These are phyloP conservation scores for Colletotrichum sp. DNA, from an alignment of 2,329 filamentous ascomycete genomes.

Conservation along the genomic window DNA sequence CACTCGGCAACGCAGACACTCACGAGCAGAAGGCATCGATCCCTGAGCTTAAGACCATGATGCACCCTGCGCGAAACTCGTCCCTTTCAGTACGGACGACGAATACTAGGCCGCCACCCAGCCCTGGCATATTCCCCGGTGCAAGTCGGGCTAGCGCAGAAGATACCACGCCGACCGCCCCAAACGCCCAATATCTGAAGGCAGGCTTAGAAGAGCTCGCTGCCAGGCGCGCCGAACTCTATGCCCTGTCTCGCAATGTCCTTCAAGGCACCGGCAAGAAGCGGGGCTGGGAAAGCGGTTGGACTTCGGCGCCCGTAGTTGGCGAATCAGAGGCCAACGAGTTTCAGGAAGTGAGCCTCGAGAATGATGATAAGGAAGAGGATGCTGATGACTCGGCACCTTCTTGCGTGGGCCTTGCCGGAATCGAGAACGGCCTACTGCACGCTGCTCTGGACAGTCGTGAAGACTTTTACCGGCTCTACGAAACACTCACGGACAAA, in stretches of 20 bases:
- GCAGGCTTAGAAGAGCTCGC: slow-evolving; percentile 81
- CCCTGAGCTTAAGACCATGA: slow-evolving; percentile 73
- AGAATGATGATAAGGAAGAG: slow-evolving; percentile 39
- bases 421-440: slow-evolving; percentile 62
- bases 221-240: slow-evolving; percentile 81
- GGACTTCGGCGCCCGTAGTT: slow-evolving; percentile 64
- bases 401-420: slow-evolving; percentile 28
- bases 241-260: slow-evolving; percentile 79
- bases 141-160: slow-evolving; percentile 42
- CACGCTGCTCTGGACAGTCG: slow-evolving; percentile 64
- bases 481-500: slow-evolving; percentile 82
- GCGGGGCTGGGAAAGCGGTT: slow-evolving; percentile 78
- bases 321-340: slow-evolving; percentile 47
- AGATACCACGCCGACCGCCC: slow-evolving; percentile 32
- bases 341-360: slow-evolving; percentile 64
- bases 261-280: slow-evolving; percentile 76
- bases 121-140: slow-evolving; percentile 60
- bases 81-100: slow-evolving; percentile 56
- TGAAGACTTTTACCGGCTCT: slow-evolving; percentile 69
- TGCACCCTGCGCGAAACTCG: slow-evolving; percentile 69
- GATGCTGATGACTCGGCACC: slow-evolving; percentile 15
- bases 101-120: slow-evolving; percentile 42
- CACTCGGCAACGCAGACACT: slow-evolving; percentile 48
- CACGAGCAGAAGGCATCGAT: slow-evolving; percentile 68
- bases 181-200: slow-evolving; percentile 57